Evolutionary conservation across 1,284 basidiomycete species (phyloP).

Genomic region (Leccinum solheimii): DNA sequence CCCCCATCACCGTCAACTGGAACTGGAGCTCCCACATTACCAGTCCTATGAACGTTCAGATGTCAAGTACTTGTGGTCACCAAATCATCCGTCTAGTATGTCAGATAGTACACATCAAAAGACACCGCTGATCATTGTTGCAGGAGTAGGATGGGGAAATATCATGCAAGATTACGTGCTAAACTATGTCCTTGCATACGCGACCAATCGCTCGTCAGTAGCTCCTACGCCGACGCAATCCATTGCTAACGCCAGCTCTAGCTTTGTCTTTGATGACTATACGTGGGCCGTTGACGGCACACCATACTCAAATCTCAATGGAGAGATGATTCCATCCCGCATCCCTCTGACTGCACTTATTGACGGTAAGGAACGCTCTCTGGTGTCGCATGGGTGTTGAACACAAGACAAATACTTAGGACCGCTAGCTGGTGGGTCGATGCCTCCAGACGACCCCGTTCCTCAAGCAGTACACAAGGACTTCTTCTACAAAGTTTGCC

Average conservation of each 20-base stretch:
- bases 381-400: neutral
- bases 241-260: slow-evolving; percentile 11
- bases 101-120: too few species aligned
- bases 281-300: slow-evolving; percentile 33
- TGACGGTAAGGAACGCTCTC: slow-evolving; percentile 13
- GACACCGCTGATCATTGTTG: slow-evolving; percentile 8
- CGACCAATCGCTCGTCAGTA: slow-evolving; percentile 37
- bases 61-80: slow-evolving; percentile 32
- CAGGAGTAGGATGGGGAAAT: slow-evolving; percentile 42
- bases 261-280: slow-evolving; percentile 44
- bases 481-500: slow-evolving; percentile 40
- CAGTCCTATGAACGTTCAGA: slow-evolving; percentile 21
- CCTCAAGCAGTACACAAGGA: slow-evolving; percentile 38
- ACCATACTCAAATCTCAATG: slow-evolving; percentile 32
- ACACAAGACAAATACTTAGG: slow-evolving; percentile 23
- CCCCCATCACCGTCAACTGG: slow-evolving; percentile 7
- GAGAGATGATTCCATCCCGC: slow-evolving; percentile 38
- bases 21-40: slow-evolving; percentile 25
- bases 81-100: slow-evolving; percentile 30
- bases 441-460: slow-evolving; percentile 31
- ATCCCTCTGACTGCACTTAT: slow-evolving; percentile 35
- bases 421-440: slow-evolving; percentile 39
- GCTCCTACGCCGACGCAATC: neutral
- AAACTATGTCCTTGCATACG: slow-evolving; percentile 36
- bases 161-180: slow-evolving; percentile 44